Percentiles rank a stretch among this genome's conserved stretches.
Evolutionary conservation across 2,329 filamentous ascomycete genomes (phyloP).

Genomic region (Fusarium veterinarium): DNA sequence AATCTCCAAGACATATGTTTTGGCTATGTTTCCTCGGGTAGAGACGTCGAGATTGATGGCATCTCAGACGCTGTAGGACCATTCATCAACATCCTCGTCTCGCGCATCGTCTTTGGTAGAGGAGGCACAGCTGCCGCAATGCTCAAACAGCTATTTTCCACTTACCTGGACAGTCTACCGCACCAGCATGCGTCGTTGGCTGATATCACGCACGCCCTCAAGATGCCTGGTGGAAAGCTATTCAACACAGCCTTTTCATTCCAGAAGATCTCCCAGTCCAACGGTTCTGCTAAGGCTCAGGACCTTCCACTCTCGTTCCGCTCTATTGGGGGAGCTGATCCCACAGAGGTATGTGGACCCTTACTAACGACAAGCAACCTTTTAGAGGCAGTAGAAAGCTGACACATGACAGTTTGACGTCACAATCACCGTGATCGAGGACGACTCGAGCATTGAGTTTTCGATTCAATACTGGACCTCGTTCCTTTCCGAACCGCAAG

Average conservation of each 20-base stretch:
- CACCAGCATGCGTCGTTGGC: conserved; percentile 13
- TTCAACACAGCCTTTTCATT: background rate
- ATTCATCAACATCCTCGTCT: conserved; percentile 6
- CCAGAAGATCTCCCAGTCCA: background rate
- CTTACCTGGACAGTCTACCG: conserved; percentile 6
- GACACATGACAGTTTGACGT: background rate
- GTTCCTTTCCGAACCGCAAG: background rate
- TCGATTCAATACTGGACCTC: background rate
- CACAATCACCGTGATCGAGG: background rate
- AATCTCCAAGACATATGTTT: conserved; percentile 5
- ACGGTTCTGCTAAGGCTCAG: background rate
- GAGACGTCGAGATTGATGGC: conserved; percentile 2
- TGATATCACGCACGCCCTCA: conserved; percentile 6
- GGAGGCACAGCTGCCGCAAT: background rate
- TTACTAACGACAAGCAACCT: too few relatives aligned
- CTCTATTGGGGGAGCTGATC: background rate
- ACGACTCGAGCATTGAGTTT: background rate
- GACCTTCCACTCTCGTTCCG: background rate
- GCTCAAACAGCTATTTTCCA: background rate
- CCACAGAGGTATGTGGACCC: background rate
- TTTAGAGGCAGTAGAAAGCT: too few relatives aligned
- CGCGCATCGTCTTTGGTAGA: background rate
- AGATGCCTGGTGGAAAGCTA: background rate
- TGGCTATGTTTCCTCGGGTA: conserved; percentile 4
- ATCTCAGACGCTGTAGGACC: conserved; percentile 2